Evolutionary conservation across 208 protist species (phyloP), one percentile per base, ranked within the genome.

Genomic region (Acanthamoeba lenticulata): DNA sequence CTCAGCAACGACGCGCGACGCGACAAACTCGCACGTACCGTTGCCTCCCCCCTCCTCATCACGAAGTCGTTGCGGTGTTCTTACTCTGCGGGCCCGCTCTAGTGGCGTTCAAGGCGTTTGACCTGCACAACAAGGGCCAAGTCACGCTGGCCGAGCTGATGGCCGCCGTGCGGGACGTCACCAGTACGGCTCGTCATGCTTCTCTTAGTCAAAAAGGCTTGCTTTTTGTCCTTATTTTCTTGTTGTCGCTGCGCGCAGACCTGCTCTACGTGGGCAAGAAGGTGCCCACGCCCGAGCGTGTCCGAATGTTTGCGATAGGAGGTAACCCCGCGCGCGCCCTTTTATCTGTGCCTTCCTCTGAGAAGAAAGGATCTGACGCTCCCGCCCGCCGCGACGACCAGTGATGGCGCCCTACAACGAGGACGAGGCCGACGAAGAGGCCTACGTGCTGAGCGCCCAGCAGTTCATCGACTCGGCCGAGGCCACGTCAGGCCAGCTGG

Each of bases 91-190:
- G 1, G 1, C 0, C 11, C 17, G n/a, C 3, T 36, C 21, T 29
- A 90, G 81, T 90, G 81, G 45, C 81, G 13, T 90, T 90, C 47
- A 90, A 90, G 38, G 81, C 81, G 36, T 90, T 90, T 62, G 81
- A 90, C 49, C 17, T 57, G 13, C 11, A 29, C 49, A 90, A 67
- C 81, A 62, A n/a, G 24, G 81, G 81, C 15, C 11, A 19, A 3
- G 52, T 90, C 81, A 69, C 81, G 13, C 24, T 69, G 36, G 24
- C 7, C 45, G 81, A 90, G 6, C 32, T 90, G 81, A n/a, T 34
- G 6, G 47, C 24, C 4, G 81, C 81, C 32, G n/a, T 90, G 7
- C 60, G 65, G 81, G 81, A 90, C 81, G 65, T 90, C 45, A 67
- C 81, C 17, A 67, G 49, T 90, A 15, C 81, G 72, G n/a, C 36